Evolutionary conservation across 2,329 filamentous ascomycete genomes (phyloP), one percentile per base, ranked within the genome.

Genomic region (Hypoxylon sp.): DNA sequence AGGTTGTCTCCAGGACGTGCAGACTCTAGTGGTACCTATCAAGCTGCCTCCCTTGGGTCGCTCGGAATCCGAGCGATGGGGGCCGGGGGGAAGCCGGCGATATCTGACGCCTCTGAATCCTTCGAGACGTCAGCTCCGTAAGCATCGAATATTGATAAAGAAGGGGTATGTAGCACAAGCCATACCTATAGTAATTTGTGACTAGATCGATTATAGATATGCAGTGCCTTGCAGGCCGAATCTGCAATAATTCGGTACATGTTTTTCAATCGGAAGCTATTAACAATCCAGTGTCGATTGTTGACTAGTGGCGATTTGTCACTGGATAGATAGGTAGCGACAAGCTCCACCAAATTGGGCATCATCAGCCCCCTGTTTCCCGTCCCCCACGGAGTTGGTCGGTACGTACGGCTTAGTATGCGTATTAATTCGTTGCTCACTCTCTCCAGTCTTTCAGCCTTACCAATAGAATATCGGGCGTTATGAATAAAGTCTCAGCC

Each of bases 221-320:
- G 49, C 8, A 24, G 33, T 40, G 20, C 6, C 11, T 38, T 40
- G 22, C 48, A 24, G 18, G 33, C 26, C 30, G 32, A 22, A 36
- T 42, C 16, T 26, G 38, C n/a, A 33, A 54, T 54, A 49, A 57
- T 49, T 65, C 46, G 46, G 36, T 40, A 18, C 36, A 40, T 40
- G 32, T 6, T 4, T n/a, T 26, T n/a, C n/a, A 33, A 49, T 52
- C 33, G 40, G 28, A 45, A 36, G 44, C 4, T 49, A 22, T 22
- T 48, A 57, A 48, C 45, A 55, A n/a, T 5, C 8, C 49, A 53
- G 33, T 33, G 46, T 40, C n/a, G 46, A 45, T 44, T 50, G 53
- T 33, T 50, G 33, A 64, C 51, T 64, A 57, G 60, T 38, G 46
- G 53, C 40, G 45, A 61, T 56, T 69, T 59, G 49, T 66, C 53